These are phyloP conservation scores for Candida parachauliodes DNA, from an alignment of 805 yeast species.

Conservation along the genomic window DNA sequence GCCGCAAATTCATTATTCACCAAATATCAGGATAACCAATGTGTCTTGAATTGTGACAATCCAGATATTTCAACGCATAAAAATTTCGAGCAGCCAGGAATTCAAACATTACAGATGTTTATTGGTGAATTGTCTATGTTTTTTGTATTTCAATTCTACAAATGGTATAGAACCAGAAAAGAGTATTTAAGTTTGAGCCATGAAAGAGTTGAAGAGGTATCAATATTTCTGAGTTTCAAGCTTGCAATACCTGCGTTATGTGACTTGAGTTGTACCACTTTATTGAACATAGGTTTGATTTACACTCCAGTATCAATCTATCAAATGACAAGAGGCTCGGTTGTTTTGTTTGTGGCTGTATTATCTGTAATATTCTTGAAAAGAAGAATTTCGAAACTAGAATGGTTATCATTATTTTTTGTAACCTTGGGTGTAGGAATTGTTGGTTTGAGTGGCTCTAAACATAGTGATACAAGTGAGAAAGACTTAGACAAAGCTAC, in stretches of 20 bases:
- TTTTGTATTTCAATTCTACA: constrained; percentile 33
- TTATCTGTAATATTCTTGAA: constrained; percentile 62
- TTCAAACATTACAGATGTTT: constrained; percentile 81
- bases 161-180: constrained; percentile 12
- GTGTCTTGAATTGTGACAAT: constrained; percentile 53
- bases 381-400: constrained; percentile 51
- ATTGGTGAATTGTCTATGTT: constrained; percentile 61
- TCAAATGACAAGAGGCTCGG: constrained; percentile 82
- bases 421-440: constrained; percentile 67
- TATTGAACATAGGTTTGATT: constrained; percentile 70
- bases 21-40: constrained; percentile 72
- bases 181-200: constrained; percentile 13
- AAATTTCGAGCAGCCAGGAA: constrained; percentile 70
- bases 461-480: constrained; percentile 15
- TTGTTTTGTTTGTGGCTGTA: constrained; percentile 72
- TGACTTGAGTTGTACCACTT: constrained; percentile 70
- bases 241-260: constrained; percentile 63
- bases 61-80: constrained; percentile 41
- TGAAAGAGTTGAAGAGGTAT: constrained; percentile 8
- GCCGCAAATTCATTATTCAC: constrained; percentile 71
- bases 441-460: constrained; percentile 69
- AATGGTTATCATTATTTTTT: constrained; percentile 64
- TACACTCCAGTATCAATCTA: constrained; percentile 76
- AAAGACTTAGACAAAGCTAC: constrained; percentile 8
- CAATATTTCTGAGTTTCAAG: constrained; percentile 16